Evolutionary conservation across 1,284 basidiomycete species (phyloP).

Genomic region (Rhodotorula sp.): DNA sequence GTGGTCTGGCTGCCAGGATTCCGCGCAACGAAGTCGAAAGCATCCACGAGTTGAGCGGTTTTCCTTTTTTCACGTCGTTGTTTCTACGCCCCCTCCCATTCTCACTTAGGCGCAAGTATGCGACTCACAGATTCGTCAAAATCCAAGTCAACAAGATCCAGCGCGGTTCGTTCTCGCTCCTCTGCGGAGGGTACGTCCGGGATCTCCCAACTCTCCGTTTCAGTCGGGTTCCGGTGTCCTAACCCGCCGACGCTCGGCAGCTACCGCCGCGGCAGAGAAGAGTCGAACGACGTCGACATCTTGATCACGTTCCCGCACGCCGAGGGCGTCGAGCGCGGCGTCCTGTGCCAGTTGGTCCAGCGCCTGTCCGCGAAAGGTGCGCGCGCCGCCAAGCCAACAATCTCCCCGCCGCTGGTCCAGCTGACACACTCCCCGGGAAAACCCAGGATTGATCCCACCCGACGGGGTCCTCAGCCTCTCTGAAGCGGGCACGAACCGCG

Average conservation of each 20-base stretch:
- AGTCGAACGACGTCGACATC: constrained; percentile 74
- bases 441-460: constrained; percentile 25
- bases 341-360: constrained; percentile 15
- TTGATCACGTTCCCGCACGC: constrained; percentile 54
- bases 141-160: constrained; percentile 59
- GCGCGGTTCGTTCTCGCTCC: constrained; percentile 61
- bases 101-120: not conserved
- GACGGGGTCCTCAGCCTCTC: constrained; percentile 20
- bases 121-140: constrained; percentile 53
- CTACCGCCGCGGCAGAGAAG: constrained; percentile 68
- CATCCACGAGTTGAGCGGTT: not conserved
- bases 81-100: constrained; percentile 56
- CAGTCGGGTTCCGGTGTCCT: not conserved
- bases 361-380: constrained; percentile 27
- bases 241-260: constrained; percentile 48
- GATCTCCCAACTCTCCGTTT: too few relatives aligned
- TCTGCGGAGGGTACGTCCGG: constrained; percentile 64
- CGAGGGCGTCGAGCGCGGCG: constrained; percentile 30
- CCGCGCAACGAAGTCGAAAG: constrained; percentile 8
- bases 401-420: constrained; percentile 48
- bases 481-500: constrained; percentile 18
- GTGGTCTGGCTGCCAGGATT: not conserved
- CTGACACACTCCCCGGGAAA: not conserved
- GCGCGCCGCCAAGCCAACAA: not conserved
- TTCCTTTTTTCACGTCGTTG: not conserved